These are phyloP conservation scores for Crithidia brevicula DNA, from an alignment of 208 protist species.

Conservation along the genomic window DNA sequence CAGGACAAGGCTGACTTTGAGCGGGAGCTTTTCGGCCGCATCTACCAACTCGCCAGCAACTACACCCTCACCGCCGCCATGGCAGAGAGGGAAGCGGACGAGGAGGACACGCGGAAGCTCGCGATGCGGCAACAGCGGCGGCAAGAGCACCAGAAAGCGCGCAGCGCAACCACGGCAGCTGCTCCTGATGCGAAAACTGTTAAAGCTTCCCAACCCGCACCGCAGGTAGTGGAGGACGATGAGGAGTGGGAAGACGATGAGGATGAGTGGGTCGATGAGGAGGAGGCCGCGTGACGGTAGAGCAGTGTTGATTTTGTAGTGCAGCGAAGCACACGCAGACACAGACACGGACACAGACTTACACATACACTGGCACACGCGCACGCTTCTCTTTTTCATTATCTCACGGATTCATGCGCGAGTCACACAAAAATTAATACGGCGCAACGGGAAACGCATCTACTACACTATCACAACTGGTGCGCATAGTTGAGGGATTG, in stretches of 20 bases:
- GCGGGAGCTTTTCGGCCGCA: slow-evolving; percentile 37
- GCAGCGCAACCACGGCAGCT: neutral
- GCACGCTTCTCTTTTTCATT: neutral
- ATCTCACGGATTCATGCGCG: neutral
- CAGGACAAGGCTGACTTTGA: slow-evolving; percentile 57
- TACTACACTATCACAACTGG: too few species aligned
- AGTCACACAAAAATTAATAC: neutral
- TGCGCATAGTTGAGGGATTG: too few species aligned
- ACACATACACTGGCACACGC: too few species aligned
- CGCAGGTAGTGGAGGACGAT: slow-evolving; percentile 7
- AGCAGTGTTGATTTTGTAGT: neutral
- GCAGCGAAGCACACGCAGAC: too few species aligned
- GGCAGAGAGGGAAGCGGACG: slow-evolving; percentile 36
- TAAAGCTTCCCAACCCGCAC: neutral
- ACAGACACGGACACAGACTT: too few species aligned
- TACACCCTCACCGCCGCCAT: slow-evolving; percentile 43
- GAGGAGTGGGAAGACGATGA: slow-evolving; percentile 43
- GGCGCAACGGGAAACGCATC: too few species aligned
- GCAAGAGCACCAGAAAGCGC: neutral
- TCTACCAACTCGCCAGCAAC: slow-evolving; percentile 37
- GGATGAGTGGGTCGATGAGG: slow-evolving; percentile 25
- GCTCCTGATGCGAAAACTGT: neutral
- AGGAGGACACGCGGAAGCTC: slow-evolving; percentile 23
- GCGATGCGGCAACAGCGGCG: slow-evolving; percentile 15
- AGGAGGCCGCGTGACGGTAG: slow-evolving; percentile 3